Percentiles rank a stretch among this genome's conserved stretches.
Conservation (phyloP, 2,329 filamentous ascomycete species). For the Rhytidhysteron rufulum region DNA sequence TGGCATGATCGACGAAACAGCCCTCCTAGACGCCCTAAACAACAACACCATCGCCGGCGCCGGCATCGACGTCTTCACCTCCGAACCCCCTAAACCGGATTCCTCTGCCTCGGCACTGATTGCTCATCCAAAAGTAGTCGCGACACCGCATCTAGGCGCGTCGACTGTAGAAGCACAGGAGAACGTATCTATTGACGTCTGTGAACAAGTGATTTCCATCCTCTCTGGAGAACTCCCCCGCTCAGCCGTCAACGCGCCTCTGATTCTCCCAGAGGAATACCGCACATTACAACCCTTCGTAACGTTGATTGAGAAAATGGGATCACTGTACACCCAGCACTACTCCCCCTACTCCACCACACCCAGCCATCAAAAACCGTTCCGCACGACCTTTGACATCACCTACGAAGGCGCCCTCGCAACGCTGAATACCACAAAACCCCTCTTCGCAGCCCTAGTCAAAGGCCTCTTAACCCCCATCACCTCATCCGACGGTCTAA, state of each 20-base stretch:
- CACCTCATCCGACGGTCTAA: slow-evolving; percentile 60
- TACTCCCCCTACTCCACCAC: slow-evolving; percentile 44
- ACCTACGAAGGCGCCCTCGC: slow-evolving; percentile 74
- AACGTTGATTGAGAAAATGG: slow-evolving; percentile 73
- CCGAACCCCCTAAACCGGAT: slow-evolving; percentile 62
- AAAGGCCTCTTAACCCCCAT: slow-evolving; percentile 71
- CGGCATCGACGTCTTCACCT: slow-evolving; percentile 75
- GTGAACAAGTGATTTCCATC: slow-evolving; percentile 72
- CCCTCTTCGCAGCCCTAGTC: slow-evolving; percentile 72
- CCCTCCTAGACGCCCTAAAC: slow-evolving; percentile 66
- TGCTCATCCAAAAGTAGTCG: slow-evolving; percentile 67
- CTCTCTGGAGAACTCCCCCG: slow-evolving; percentile 69
- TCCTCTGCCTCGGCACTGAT: slow-evolving; percentile 62
- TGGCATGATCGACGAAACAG: slow-evolving; percentile 74
- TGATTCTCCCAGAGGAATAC: slow-evolving; percentile 78
- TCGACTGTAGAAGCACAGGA: slow-evolving; percentile 80
- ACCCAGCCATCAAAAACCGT: slow-evolving; percentile 28
- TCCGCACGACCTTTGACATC: slow-evolving; percentile 69
- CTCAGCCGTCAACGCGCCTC: slow-evolving; percentile 73
- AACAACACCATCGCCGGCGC: slow-evolving; percentile 70
- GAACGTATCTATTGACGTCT: slow-evolving; percentile 79
- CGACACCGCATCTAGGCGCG: slow-evolving; percentile 75
- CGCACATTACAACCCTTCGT: slow-evolving; percentile 74
- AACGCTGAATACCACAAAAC: slow-evolving; percentile 68
- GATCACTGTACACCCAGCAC: slow-evolving; percentile 74